Evolutionary conservation across 2,329 filamentous ascomycete genomes (phyloP), one percentile per base, ranked within the genome.

Genomic region (Ascosphaera apis): DNA sequence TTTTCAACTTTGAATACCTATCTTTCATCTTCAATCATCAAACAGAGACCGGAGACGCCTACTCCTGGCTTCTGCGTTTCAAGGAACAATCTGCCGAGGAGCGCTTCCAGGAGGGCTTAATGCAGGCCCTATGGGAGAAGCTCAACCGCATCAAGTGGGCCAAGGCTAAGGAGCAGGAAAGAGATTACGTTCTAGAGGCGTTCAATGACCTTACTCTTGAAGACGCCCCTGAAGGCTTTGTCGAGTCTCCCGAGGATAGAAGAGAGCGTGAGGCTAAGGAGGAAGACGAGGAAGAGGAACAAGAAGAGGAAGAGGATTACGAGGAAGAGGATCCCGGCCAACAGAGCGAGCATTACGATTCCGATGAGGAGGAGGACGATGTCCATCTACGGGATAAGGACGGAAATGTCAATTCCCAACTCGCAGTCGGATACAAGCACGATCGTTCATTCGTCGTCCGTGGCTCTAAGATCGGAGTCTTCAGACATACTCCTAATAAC

Each of bases 1-100:
- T 98, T 15, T 98, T 95, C 63, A 95, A 95, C 58, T 95, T 93
- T 45, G 88, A 98, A 54, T 95, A 86, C 48, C 65, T 92, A n/a
- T 95, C 86, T 0, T 95, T 95, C 53, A 93, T 98, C 49, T 98
- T 98, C 67, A 98, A 98, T 49, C 83, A 93, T 52, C 95, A 92
- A 53, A 69, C 77, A 11, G 67, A 75, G 25, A 81, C 93, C 54
- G 82, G 84, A 2, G 79, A 78, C 1, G 86, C 88, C 3, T 91
- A 84, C 53, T 98, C 88, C 1, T 98, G 88, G 86, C 67, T 98
- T 11, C 62, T 98, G 25, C 75, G 84, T 11, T 98, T 98, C 61
- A 81, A 77, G 47, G 78, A 92, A 44, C 77, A 83, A 45, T 61
- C 71, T 15, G 74, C 75, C 0, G 65, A 91, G 36, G 83, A 92